These are phyloP conservation scores for Clarireedia homoeocarpa DNA, from an alignment of 2,329 filamentous ascomycete genomes.

Conservation along the genomic window DNA sequence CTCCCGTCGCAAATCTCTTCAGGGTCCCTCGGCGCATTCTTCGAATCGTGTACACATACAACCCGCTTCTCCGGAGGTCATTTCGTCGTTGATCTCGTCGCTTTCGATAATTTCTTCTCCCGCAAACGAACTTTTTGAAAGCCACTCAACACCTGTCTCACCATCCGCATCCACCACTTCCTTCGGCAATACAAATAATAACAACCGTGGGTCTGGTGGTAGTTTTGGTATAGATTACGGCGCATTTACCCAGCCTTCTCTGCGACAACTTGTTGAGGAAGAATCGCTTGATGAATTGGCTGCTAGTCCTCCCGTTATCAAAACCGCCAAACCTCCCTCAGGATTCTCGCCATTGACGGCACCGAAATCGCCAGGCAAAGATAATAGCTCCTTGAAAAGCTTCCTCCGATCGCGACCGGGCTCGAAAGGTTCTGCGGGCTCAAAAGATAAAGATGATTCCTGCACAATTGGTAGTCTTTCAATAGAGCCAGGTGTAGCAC, in stretches of 20 bases:
- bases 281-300: constrained; percentile 51
- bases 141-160: constrained; percentile 29
- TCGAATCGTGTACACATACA: constrained; percentile 27
- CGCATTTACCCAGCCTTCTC: constrained; percentile 46
- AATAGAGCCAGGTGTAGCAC: constrained; percentile 47
- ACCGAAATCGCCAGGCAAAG: constrained; percentile 40
- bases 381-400: constrained; percentile 42
- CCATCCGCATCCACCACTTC: constrained; percentile 30
- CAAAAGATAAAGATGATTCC: constrained; percentile 45
- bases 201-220: constrained; percentile 24
- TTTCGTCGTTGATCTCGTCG: constrained; percentile 61
- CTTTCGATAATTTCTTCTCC: constrained; percentile 61
- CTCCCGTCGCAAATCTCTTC: constrained; percentile 25
- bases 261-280: constrained; percentile 42
- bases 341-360: constrained; percentile 67
- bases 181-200: constrained; percentile 16
- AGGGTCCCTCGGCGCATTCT: constrained; percentile 22
- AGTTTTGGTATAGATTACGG: constrained; percentile 69
- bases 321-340: constrained; percentile 74
- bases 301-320: constrained; percentile 62
- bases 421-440: constrained; percentile 48
- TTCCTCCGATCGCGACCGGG: constrained; percentile 54
- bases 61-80: constrained; percentile 54
- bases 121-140: constrained; percentile 61
- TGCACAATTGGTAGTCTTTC: constrained; percentile 58